Evolutionary conservation across 2,329 filamentous ascomycete species (phyloP).

Genomic region (Pseudocercospora eumusae): DNA sequence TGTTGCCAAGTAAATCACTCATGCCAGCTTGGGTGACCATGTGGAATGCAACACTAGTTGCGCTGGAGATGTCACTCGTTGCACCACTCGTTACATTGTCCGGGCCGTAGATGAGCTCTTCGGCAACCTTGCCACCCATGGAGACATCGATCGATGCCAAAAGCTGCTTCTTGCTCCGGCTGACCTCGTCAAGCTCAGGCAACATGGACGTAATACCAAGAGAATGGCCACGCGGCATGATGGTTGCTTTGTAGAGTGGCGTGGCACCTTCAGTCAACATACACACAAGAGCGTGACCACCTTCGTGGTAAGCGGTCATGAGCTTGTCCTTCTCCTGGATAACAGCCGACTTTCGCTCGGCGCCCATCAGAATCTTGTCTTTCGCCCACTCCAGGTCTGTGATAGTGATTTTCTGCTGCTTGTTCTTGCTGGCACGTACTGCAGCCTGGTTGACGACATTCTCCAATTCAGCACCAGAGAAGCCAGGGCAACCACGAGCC

Average conservation of each 20-base stretch:
- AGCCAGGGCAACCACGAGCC: slow-evolving; percentile 83
- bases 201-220: slow-evolving; percentile 86
- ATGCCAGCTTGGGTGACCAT: slow-evolving; percentile 92
- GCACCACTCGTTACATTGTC: slow-evolving; percentile 90
- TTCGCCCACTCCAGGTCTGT: slow-evolving; percentile 94
- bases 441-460: slow-evolving; percentile 97
- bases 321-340: slow-evolving; percentile 93
- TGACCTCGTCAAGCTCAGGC: slow-evolving; percentile 90
- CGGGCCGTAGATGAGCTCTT: slow-evolving; percentile 88
- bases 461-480: slow-evolving; percentile 93
- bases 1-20: slow-evolving; percentile 82
- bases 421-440: slow-evolving; percentile 87
- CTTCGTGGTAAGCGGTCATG: slow-evolving; percentile 94
- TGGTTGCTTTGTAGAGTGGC: slow-evolving; percentile 94
- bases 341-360: slow-evolving; percentile 84
- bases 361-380: slow-evolving; percentile 96
- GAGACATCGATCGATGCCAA: slow-evolving; percentile 75
- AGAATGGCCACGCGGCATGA: slow-evolving; percentile 83
- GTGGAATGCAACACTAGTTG: slow-evolving; percentile 77
- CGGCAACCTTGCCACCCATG: slow-evolving; percentile 84
- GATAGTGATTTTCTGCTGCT: slow-evolving; percentile 72
- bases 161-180: slow-evolving; percentile 80
- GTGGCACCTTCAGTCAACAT: slow-evolving; percentile 75
- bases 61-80: slow-evolving; percentile 75
- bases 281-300: slow-evolving; percentile 87